Evolutionary conservation across 2,329 filamentous ascomycete genomes (phyloP), one percentile per base, ranked within the genome.

Genomic region (Fusarium illudens): DNA sequence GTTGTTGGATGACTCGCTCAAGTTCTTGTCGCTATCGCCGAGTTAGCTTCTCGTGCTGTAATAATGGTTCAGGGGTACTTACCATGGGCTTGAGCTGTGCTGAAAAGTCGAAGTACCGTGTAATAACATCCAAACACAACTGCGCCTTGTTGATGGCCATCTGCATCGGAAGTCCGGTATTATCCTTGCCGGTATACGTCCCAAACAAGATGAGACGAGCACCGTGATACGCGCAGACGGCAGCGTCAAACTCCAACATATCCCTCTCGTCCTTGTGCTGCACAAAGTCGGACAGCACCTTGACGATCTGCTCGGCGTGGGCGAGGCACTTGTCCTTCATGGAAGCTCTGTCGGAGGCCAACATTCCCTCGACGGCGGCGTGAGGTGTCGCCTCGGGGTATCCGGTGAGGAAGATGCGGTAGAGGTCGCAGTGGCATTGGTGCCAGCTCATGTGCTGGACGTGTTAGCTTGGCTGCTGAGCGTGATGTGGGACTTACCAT

Each of bases 381-480:
- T 79, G 75, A 3, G 71, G 80, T 0, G 81, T 78, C 0, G 80
- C 77, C 46, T 83, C 81, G 4, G 76, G 78, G 42, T 80, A 83
- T 12, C 76, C 79, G 2, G 75, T 75, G 4, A 83, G 67, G 5
- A 82, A 75, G n/a, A 82, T 76, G 3, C 81, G 79, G 56, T 83
- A 82, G 5, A 83, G 62, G 49, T 83, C 81, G 65, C 80, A 82
- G 54, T 82, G 77, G 11, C 77, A 79, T 48, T 83, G 80, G 17
- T 82, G 80, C 71, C 77, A 83, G 1, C 70, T 74, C 71, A 74
- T 74, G 27, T 74, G 72, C 72, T 73, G 33, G 2, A 12, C 3
- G 2, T 12, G 10, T 55, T 29, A 50, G 65, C 50, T 9, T 17
- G 4, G 2, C 2, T 19, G 3, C 4, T 11, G 1, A 4, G 1